Conservation (phyloP, 805 yeast species). For the Wickerhamomyces alni region DNA sequence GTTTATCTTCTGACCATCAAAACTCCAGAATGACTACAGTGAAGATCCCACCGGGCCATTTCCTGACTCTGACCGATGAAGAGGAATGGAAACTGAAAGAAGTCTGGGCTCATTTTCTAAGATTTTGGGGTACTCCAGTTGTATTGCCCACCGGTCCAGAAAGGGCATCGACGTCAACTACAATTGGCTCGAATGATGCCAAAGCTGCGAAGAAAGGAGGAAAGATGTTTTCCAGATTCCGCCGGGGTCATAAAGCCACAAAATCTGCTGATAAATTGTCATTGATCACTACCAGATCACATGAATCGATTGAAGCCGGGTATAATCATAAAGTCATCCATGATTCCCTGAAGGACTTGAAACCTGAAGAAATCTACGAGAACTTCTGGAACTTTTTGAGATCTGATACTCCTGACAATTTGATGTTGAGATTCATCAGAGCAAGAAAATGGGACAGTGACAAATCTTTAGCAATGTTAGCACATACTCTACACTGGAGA, state of each 20-base stretch:
- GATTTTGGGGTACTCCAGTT: constrained; percentile 48
- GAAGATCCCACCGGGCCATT: constrained; percentile 33
- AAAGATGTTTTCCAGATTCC: constrained; percentile 22
- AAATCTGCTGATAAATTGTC: constrained; percentile 14
- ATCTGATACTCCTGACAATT: constrained; percentile 77
- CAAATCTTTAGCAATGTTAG: constrained; percentile 62
- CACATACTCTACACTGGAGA: constrained; percentile 77
- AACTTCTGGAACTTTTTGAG: constrained; percentile 58
- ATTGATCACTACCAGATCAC: constrained; percentile 21
- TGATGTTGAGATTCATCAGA: constrained; percentile 67
- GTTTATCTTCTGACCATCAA: no score
- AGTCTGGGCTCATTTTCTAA: constrained; percentile 61
- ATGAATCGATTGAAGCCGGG: constrained; percentile 24
- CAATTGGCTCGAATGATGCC: constrained; percentile 3
- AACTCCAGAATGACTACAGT: constrained; percentile 1
- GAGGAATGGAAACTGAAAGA: constrained; percentile 64
- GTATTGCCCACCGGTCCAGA: constrained; percentile 8
- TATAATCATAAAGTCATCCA: constrained; percentile 37
- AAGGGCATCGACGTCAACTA: constrained; percentile 11
- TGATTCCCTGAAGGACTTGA: constrained; percentile 43
- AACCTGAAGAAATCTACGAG: constrained; percentile 43
- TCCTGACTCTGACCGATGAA: constrained; percentile 41
- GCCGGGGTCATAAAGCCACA: constrained; percentile 10
- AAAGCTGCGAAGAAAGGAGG: constrained; percentile 14
- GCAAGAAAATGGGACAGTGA: constrained; percentile 84